Conservation (phyloP, 805 yeast genomes). For the Lachancea meyersii region DNA sequence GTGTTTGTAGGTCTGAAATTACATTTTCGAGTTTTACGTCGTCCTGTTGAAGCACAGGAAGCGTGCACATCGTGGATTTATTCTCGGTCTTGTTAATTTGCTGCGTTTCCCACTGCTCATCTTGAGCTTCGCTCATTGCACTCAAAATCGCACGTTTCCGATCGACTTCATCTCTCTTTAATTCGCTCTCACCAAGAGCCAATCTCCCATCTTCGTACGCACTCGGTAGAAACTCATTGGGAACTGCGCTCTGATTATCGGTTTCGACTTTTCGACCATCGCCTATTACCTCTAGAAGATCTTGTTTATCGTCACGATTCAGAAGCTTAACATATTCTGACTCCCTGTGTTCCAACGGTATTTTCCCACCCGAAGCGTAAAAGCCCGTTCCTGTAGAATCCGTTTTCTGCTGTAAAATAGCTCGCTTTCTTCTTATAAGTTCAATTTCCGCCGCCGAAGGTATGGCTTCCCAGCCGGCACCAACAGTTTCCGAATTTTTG, state of each 20-base stretch:
- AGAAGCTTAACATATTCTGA: conserved; percentile 25
- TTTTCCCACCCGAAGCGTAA: neutral
- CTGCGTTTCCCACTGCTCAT: conserved; percentile 18
- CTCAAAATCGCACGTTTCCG: conserved; percentile 18
- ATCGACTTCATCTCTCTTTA: conserved; percentile 4
- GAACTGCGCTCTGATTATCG: conserved; percentile 2
- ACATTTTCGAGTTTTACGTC: neutral
- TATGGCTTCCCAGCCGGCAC: neutral
- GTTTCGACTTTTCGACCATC: conserved; percentile 10
- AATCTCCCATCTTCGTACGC: conserved; percentile 26
- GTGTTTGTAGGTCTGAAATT: neutral
- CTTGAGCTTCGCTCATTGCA: conserved; percentile 14
- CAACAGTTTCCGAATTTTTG: conserved; percentile 7
- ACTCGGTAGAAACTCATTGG: conserved; percentile 10
- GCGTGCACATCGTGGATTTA: neutral
- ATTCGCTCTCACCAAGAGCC: conserved; percentile 21
- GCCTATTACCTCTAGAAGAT: conserved; percentile 20
- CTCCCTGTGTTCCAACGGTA: conserved; percentile 13
- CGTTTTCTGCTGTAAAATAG: conserved; percentile 3
- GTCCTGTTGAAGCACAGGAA: conserved; percentile 7
- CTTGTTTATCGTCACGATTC: conserved; percentile 24
- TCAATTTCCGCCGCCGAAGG: conserved; percentile 13
- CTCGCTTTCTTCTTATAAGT: conserved; percentile 10
- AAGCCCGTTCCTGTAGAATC: conserved; percentile 5
- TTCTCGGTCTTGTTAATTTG: conserved; percentile 11